These are phyloP conservation scores for Diutina ranongensis DNA, from an alignment of 1,139 yeast species.

Conservation along the genomic window DNA sequence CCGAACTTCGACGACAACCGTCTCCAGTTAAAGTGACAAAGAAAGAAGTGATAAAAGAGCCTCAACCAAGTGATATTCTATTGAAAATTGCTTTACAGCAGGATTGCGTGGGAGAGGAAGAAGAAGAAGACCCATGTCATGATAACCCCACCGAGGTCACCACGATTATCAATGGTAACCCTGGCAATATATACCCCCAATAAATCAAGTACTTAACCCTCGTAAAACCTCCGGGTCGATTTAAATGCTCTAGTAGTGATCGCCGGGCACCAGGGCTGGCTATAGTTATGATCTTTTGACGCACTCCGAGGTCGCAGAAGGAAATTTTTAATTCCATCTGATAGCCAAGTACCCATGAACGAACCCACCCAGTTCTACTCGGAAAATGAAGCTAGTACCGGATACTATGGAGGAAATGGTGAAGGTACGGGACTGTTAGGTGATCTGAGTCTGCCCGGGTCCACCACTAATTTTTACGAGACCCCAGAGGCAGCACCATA, in stretches of 20 bases:
- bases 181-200: too few species aligned
- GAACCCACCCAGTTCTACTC: constrained; percentile 6
- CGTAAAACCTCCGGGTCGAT: too few species aligned
- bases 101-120: constrained; percentile 21
- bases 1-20: too few species aligned
- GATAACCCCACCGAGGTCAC: too few species aligned
- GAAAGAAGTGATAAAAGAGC: not conserved
- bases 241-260: too few species aligned
- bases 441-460: not conserved
- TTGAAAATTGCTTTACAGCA: constrained; percentile 31
- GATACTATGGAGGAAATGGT: constrained; percentile 1
- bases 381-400: constrained; percentile 9
- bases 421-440: not conserved
- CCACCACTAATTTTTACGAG: constrained; percentile 1
- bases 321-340: not conserved
- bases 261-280: not conserved
- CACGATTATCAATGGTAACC: too few species aligned
- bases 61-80: constrained; percentile 10
- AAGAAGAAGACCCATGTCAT: not conserved
- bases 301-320: constrained; percentile 3
- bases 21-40: not conserved
- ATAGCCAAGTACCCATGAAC: not conserved
- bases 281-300: not conserved
- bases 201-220: too few species aligned
- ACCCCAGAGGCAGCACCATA: not conserved